These are phyloP conservation scores for Alternaria consortialis DNA, from an alignment of 2,329 filamentous ascomycete genomes.

Conservation along the genomic window DNA sequence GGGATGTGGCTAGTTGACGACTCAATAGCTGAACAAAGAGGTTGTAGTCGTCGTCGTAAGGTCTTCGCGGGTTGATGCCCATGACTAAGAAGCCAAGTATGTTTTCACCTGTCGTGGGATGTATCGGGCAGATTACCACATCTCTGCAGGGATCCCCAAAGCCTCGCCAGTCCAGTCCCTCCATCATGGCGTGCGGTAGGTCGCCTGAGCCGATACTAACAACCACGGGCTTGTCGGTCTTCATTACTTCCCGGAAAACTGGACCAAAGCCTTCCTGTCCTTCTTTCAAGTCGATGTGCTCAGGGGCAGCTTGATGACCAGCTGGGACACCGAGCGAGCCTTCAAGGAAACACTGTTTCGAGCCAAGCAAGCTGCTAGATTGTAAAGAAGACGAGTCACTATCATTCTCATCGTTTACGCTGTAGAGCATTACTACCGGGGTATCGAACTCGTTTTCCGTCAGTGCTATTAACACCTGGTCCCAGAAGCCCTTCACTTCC, in stretches of 20 bases:
- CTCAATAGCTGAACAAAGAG: slow-evolving; percentile 79
- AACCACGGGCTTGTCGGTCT: slow-evolving; percentile 71
- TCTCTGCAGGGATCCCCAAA: slow-evolving; percentile 75
- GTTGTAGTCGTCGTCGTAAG: slow-evolving; percentile 82
- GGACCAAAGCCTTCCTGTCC: slow-evolving; percentile 78
- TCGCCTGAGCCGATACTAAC: slow-evolving; percentile 73
- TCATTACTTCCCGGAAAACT: slow-evolving; percentile 79
- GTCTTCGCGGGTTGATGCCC: slow-evolving; percentile 79
- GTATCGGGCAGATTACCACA: slow-evolving; percentile 79
- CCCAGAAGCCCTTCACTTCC: slow-evolving; percentile 78
- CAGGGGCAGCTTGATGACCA: slow-evolving; percentile 68
- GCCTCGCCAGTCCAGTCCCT: slow-evolving; percentile 74
- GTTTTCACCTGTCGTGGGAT: slow-evolving; percentile 76
- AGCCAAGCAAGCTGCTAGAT: slow-evolving; percentile 69
- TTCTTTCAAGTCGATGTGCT: slow-evolving; percentile 72
- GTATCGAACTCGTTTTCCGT: slow-evolving; percentile 79
- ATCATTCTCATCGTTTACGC: slow-evolving; percentile 74
- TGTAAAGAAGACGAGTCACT: slow-evolving; percentile 77
- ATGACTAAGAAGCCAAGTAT: slow-evolving; percentile 81
- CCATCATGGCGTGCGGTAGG: slow-evolving; percentile 69
- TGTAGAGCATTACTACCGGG: slow-evolving; percentile 81
- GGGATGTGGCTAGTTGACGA: slow-evolving; percentile 78
- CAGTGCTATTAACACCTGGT: slow-evolving; percentile 72
- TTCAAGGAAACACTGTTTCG: slow-evolving; percentile 74
- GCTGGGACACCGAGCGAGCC: slow-evolving; percentile 73